These are phyloP conservation scores for Calonectria hawksworthii DNA, from an alignment of 2,329 filamentous ascomycete species.

Conservation along the genomic window DNA sequence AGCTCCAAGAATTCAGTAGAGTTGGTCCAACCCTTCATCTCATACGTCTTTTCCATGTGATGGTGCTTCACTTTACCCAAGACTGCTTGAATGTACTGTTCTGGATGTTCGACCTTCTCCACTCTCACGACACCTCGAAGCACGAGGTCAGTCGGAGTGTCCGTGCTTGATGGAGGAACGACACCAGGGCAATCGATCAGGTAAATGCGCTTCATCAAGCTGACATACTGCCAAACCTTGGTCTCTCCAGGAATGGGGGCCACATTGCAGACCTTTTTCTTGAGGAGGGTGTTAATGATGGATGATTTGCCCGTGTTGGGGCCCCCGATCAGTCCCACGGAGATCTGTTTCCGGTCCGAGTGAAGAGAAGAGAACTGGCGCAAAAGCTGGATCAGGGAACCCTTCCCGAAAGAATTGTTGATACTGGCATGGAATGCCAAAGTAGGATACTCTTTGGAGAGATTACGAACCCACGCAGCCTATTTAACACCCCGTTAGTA, in stretches of 20 bases:
- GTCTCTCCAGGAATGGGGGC: slow-evolving; percentile 97
- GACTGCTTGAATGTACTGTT: slow-evolving; percentile 92
- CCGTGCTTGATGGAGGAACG: slow-evolving; percentile 87
- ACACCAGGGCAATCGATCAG: slow-evolving; percentile 98
- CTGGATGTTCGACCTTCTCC: slow-evolving; percentile 96
- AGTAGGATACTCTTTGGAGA: slow-evolving; percentile 94
- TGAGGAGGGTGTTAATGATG: slow-evolving; percentile 95
- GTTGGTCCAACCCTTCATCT: slow-evolving; percentile 83
- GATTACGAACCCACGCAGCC: slow-evolving; percentile 91
- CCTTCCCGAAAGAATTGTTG: slow-evolving; percentile 97
- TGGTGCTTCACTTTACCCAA: slow-evolving; percentile 84
- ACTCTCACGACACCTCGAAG: slow-evolving; percentile 92
- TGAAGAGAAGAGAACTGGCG: slow-evolving; percentile 94
- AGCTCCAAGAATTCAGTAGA: slow-evolving; percentile 88
- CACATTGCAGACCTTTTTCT: slow-evolving; percentile 94
- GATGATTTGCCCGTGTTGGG: slow-evolving; percentile 97
- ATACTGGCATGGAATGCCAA: slow-evolving; percentile 95
- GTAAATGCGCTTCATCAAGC: slow-evolving; percentile 89
- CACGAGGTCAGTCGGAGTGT: slow-evolving; percentile 89
- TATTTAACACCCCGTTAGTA: slow-evolving; percentile 57
- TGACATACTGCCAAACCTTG: slow-evolving; percentile 98
- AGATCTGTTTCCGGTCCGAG: slow-evolving; percentile 92
- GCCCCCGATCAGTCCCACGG: slow-evolving; percentile 82
- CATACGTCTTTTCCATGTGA: slow-evolving; percentile 94
- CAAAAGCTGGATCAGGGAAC: slow-evolving; percentile 90